A percentile compares a stretch with the other conserved stretches of the same genome.
Conservation (phyloP, 106 monocot species). For the Phalaenopsis equestris region DNA sequence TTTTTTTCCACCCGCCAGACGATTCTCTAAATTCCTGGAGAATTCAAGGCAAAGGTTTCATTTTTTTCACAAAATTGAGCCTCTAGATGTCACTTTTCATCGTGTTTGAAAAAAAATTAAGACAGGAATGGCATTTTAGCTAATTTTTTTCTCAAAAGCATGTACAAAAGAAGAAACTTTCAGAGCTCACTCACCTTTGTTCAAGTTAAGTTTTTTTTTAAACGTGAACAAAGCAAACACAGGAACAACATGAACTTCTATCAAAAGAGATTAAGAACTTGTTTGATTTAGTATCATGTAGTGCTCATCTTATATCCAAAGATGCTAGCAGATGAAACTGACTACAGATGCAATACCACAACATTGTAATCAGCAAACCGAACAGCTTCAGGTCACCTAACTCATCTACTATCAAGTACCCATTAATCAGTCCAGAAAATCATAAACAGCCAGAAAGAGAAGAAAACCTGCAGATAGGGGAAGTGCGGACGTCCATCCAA, state of each 20-base stretch:
- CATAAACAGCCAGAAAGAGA: background rate
- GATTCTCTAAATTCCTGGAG: slow-evolving; percentile 78
- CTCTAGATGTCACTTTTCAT: background rate
- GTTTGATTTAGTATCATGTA: background rate
- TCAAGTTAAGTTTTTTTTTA: background rate
- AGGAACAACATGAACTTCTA: background rate
- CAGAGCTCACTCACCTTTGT: background rate
- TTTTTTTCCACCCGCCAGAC: slow-evolving; percentile 65
- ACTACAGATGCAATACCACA: background rate
- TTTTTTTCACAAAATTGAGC: background rate
- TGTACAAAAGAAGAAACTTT: background rate
- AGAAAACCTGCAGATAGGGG: slow-evolving; percentile 59
- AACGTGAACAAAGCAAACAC: background rate
- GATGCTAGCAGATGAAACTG: background rate
- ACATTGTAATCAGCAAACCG: background rate
- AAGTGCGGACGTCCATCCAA: slow-evolving; percentile 85
- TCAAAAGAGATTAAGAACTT: background rate
- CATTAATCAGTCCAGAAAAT: background rate
- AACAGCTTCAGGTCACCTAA: background rate
- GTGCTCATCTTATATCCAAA: background rate
- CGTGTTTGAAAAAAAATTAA: background rate
- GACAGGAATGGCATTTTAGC: background rate
- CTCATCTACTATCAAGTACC: background rate
- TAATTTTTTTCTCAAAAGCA: background rate
- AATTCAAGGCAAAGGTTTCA: slow-evolving; percentile 4